Conservation (phyloP, 805 yeast genomes). For the Metschnikowia picachoensis region DNA sequence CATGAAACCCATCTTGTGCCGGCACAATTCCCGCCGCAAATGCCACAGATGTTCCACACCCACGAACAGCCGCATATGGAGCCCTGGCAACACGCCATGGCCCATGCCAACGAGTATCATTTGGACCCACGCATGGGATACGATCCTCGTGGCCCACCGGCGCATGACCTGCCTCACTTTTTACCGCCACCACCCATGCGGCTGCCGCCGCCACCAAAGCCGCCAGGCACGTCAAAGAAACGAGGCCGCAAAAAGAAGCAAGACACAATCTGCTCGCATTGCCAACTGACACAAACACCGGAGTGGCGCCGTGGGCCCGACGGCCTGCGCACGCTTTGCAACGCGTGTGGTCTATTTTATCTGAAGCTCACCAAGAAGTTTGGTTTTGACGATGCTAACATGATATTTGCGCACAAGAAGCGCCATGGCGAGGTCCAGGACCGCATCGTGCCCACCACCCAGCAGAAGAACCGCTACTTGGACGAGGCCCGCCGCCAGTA, state of each 20-base stretch:
- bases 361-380: conserved; percentile 53
- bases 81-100: conserved; percentile 1
- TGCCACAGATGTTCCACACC: not conserved
- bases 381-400: conserved; percentile 40
- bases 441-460: conserved; percentile 14
- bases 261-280: conserved; percentile 17
- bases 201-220: not conserved
- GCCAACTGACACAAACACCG: conserved; percentile 53
- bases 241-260: conserved; percentile 19
- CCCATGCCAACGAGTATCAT: not conserved
- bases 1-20: not conserved
- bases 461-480: conserved; percentile 11
- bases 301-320: conserved; percentile 93
- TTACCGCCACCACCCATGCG: no score
- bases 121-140: conserved; percentile 3
- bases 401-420: conserved; percentile 14
- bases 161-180: not conserved
- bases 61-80: no score
- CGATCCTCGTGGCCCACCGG: not conserved
- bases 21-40: not conserved
- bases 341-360: conserved; percentile 85
- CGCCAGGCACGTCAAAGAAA: conserved; percentile 10
- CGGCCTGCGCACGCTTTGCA: conserved; percentile 79
- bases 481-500: not conserved
- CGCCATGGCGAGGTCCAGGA: conserved; percentile 13